Percentiles rank a stretch among this genome's conserved stretches.
Conservation (phyloP, 331 rosid genomes). For the Acacia pycnantha region DNA sequence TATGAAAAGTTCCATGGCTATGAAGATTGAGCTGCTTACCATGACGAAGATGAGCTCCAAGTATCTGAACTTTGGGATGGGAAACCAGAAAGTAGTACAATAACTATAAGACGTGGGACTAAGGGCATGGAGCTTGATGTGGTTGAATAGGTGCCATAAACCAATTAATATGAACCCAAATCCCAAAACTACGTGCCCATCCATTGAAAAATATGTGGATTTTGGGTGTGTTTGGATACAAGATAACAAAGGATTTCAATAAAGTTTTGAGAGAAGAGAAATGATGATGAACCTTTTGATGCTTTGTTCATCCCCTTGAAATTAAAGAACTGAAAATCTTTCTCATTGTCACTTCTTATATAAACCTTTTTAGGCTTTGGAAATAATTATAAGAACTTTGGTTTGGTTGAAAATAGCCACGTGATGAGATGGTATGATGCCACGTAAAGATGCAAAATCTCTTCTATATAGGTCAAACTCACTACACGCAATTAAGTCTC, state of each 20-base stretch:
- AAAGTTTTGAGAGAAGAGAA: not conserved
- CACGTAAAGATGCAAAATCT: not conserved
- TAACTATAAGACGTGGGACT: constrained; percentile 47
- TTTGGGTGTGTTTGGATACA: too few species aligned
- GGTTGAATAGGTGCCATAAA: constrained; percentile 83
- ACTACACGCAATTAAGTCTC: not conserved
- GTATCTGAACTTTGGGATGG: constrained; percentile 48
- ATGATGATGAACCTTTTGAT: not conserved
- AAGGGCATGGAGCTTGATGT: constrained; percentile 58
- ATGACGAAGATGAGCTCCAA: constrained; percentile 64
- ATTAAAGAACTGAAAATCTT: not conserved
- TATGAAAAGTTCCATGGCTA: constrained; percentile 79
- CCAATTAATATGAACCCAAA: constrained; percentile 69
- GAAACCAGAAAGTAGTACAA: constrained; percentile 58
- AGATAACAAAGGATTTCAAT: too few species aligned
- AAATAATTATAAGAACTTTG: not conserved
- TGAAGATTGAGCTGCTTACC: constrained; percentile 50
- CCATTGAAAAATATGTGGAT: constrained; percentile 28
- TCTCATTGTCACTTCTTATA: not conserved
- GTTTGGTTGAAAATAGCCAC: not conserved
- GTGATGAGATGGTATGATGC: not conserved
- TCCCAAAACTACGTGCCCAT: constrained; percentile 77
- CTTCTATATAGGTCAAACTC: not conserved
- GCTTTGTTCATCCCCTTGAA: not conserved
- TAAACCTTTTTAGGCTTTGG: not conserved